phyloP scores from a whole-genome alignment of 2,329 filamentous ascomycete genomes.

The Rhexocercosporidium sp. region DNA sequence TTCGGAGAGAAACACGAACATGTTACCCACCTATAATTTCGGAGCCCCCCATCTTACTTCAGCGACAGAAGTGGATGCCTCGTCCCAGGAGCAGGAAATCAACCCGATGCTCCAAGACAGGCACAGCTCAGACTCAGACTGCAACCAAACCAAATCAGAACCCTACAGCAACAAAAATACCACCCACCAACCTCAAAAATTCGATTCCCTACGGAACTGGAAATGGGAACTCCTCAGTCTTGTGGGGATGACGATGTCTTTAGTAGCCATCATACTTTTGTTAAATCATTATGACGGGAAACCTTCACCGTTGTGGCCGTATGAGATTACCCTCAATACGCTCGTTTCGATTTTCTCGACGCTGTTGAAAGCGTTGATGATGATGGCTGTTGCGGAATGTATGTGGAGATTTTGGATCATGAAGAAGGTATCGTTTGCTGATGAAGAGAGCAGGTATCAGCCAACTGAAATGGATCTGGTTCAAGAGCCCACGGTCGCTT shows the following conservation, averaged over 20 bases:
- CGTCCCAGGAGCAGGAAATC: not conserved
- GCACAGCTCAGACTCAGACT: not conserved
- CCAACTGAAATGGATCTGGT: slow-evolving; percentile 17
- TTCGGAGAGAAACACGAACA: too few species aligned
- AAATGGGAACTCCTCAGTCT: slow-evolving; percentile 12
- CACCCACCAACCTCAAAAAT: not conserved
- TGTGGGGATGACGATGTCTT: not conserved
- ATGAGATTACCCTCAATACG: slow-evolving; percentile 9
- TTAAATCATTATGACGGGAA: slow-evolving; percentile 10
- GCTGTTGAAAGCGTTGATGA: slow-evolving; percentile 12
- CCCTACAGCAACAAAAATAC: not conserved
- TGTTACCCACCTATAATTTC: not conserved
- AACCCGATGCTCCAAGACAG: not conserved
- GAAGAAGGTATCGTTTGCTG: too few species aligned
- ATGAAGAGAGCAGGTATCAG: not conserved
- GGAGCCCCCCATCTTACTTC: not conserved
- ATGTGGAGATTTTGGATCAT: too few species aligned
- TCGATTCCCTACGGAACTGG: not conserved
- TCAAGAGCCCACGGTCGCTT: slow-evolving; percentile 1
- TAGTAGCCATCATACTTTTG: slow-evolving; percentile 1
- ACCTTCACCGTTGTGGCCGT: slow-evolving; percentile 2
- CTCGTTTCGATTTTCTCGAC: slow-evolving; percentile 14
- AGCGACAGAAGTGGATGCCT: not conserved
- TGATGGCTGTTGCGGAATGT: slow-evolving; percentile 14
- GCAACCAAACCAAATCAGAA: not conserved